Evolutionary conservation across 441 rosid species (phyloP).

Genomic region (Lepidium campestre): DNA sequence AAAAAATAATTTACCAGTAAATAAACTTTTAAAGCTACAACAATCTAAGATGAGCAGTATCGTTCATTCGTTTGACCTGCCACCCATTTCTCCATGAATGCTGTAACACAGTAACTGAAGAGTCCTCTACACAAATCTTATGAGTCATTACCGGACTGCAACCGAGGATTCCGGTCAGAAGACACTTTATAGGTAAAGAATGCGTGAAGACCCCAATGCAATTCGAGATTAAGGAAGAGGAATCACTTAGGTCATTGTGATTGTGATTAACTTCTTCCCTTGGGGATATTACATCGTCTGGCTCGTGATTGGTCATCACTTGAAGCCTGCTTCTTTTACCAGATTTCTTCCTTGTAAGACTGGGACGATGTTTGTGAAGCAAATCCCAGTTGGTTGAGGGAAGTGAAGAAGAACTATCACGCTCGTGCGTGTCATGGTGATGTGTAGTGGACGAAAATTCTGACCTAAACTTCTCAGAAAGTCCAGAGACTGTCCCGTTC

Average conservation of each 20-base stretch:
- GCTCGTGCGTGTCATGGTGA: constrained; percentile 48
- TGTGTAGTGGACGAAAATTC: constrained; percentile 40
- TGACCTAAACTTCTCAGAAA: constrained; percentile 60
- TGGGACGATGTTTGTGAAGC: constrained; percentile 61
- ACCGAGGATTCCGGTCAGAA: constrained; percentile 69
- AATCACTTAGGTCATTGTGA: constrained; percentile 44
- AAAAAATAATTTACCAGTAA: neutral
- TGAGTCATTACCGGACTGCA: constrained; percentile 71
- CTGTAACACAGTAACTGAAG: constrained; percentile 77
- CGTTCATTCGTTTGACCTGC: constrained; percentile 87
- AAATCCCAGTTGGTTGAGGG: constrained; percentile 54
- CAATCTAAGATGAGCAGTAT: constrained; percentile 82
- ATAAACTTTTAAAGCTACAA: constrained; percentile 37
- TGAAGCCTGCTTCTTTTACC: constrained; percentile 95
- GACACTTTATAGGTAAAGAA: constrained; percentile 74
- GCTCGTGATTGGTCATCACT: constrained; percentile 65
- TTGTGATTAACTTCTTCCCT: constrained; percentile 35
- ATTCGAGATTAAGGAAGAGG: constrained; percentile 36
- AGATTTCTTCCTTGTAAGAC: constrained; percentile 63
- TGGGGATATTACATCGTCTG: constrained; percentile 63
- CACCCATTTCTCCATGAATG: constrained; percentile 85
- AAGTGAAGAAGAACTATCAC: constrained; percentile 45
- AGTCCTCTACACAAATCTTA: constrained; percentile 80
- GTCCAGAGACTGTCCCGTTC: constrained; percentile 52
- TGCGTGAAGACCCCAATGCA: constrained; percentile 79